These are phyloP conservation scores for Erysimum cheiranthoides DNA, from an alignment of 345 rosid genomes.

Conservation along the genomic window DNA sequence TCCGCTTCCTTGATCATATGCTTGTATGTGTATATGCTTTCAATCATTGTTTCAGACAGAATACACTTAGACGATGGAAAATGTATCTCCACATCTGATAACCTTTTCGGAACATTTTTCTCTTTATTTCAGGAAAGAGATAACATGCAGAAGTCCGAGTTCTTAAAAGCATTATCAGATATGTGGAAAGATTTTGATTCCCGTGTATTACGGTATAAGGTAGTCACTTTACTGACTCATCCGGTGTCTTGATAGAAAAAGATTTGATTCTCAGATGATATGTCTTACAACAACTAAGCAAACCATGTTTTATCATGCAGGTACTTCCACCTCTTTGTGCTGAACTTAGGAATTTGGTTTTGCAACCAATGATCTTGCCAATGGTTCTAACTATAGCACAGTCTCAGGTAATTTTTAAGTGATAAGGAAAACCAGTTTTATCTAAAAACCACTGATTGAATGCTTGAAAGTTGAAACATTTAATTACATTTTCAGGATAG, in stretches of 20 bases:
- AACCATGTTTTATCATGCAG: constrained; percentile 53
- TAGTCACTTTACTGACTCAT: constrained; percentile 40
- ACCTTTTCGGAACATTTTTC: constrained; percentile 8
- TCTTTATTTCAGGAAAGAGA: constrained; percentile 79
- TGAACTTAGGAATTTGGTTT: constrained; percentile 95
- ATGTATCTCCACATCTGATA: constrained; percentile 14
- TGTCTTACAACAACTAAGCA: constrained; percentile 28
- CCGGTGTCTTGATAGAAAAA: constrained; percentile 20
- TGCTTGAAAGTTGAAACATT: constrained; percentile 10
- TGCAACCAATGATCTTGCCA: constrained; percentile 95
- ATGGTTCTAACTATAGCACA: constrained; percentile 97
- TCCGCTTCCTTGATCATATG: constrained; percentile 98
- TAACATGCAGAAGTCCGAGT: constrained; percentile 98
- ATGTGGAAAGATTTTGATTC: constrained; percentile 99
- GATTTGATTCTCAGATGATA: background rate
- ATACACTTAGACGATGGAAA: constrained; percentile 21
- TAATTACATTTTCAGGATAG: constrained; percentile 67
- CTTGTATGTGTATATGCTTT: constrained; percentile 67
- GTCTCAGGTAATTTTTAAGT: constrained; percentile 69
- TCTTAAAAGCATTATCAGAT: constrained; percentile 92
- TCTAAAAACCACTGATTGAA: constrained; percentile 9
- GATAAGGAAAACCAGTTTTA: constrained; percentile 1
- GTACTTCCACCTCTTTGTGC: constrained; percentile 99
- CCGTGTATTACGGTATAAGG: constrained; percentile 98
- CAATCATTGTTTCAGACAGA: constrained; percentile 14